Conservation (phyloP, 2,329 filamentous ascomycete species). For the Hymenoscyphus occultus region DNA sequence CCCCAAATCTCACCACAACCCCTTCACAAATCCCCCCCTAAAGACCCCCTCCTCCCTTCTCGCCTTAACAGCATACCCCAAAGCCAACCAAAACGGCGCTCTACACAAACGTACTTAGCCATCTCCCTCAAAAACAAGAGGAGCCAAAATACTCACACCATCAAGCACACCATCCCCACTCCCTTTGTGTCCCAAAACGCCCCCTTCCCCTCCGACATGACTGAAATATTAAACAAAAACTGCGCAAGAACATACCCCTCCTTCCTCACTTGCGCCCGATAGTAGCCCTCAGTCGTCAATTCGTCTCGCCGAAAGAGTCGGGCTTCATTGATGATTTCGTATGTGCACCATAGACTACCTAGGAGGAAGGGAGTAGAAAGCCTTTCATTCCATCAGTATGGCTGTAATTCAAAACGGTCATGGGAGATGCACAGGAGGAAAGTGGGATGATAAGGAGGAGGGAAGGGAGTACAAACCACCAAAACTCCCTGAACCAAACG, state of each 20-base stretch:
- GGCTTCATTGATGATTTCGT: neutral
- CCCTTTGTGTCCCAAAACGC: neutral
- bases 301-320: neutral
- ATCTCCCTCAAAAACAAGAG: neutral
- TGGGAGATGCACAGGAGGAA: neutral
- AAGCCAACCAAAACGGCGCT: conserved; percentile 8
- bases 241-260: neutral
- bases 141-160: neutral
- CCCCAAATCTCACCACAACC: neutral
- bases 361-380: neutral
- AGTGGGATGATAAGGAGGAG: too few relatives aligned
- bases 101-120: neutral
- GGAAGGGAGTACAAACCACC: neutral
- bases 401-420: neutral
- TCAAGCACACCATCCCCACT: neutral
- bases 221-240: neutral
- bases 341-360: neutral
- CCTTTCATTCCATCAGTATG: neutral
- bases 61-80: conserved; percentile 10
- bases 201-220: neutral
- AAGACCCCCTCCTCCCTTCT: conserved; percentile 9
- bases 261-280: neutral
- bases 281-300: neutral
- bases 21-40: neutral
- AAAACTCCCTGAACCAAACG: neutral